Percentiles rank a stretch among this genome's conserved stretches.
These are phyloP conservation scores for Colletotrichum cereale DNA, from an alignment of 2,329 filamentous ascomycete species.

Conservation along the genomic window DNA sequence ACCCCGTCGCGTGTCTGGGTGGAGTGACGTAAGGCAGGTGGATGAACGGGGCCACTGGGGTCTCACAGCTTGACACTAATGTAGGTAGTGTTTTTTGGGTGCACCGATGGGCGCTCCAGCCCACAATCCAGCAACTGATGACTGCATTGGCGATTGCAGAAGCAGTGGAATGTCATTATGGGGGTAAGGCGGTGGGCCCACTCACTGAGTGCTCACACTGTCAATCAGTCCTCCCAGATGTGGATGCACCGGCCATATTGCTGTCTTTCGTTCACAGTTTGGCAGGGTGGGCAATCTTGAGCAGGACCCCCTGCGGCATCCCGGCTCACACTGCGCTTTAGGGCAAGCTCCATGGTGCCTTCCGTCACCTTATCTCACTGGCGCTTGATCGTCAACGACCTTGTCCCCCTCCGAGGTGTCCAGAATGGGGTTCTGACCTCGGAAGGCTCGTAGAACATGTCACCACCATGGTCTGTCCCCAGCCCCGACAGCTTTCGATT, in stretches of 20 bases:
- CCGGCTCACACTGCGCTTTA: not conserved
- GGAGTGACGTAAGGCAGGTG: constrained; percentile 28
- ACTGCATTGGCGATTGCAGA: not conserved
- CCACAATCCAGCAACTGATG: not conserved
- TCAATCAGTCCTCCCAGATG: not conserved
- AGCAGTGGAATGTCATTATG: not conserved
- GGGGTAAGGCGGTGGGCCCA: not conserved
- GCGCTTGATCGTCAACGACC: constrained; percentile 15
- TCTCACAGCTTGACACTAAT: constrained; percentile 1
- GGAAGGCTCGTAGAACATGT: not conserved
- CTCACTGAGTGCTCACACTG: not conserved
- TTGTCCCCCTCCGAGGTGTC: not conserved
- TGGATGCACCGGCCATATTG: not conserved
- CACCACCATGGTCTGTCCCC: not conserved
- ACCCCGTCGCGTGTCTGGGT: constrained; percentile 17
- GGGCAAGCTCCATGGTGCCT: not conserved
- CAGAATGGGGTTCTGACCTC: not conserved
- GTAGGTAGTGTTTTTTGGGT: not conserved
- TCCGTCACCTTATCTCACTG: constrained; percentile 21
- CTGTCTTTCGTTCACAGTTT: not conserved
- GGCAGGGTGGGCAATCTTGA: not conserved
- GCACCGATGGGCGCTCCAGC: constrained; percentile 16
- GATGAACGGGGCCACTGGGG: not conserved
- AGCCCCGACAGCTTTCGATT: not conserved
- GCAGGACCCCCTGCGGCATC: not conserved